A percentile compares a stretch with the other conserved stretches of the same genome.
These are phyloP conservation scores for Alternaria gansuensis DNA, from an alignment of 2,329 filamentous ascomycete species.

Conservation along the genomic window DNA sequence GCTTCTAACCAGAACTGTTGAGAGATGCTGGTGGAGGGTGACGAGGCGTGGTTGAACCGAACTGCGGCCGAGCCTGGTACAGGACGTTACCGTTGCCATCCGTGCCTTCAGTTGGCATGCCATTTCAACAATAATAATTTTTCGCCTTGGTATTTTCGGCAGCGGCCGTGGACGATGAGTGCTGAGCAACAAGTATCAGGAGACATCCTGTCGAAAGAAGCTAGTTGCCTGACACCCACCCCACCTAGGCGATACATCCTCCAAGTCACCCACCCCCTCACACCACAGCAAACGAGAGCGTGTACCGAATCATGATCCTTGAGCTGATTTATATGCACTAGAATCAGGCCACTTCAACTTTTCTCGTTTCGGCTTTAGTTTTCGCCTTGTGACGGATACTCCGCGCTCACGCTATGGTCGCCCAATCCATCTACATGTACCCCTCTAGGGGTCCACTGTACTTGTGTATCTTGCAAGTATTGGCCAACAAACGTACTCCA, in stretches of 20 bases:
- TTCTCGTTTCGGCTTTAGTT: conserved; percentile 16
- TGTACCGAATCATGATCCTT: conserved; percentile 18
- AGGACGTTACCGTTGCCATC: not conserved
- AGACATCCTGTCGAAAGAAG: conserved; percentile 31
- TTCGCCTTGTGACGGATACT: conserved; percentile 16
- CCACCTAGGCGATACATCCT: conserved; percentile 22
- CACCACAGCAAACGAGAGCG: conserved; percentile 30
- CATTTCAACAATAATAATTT: not conserved
- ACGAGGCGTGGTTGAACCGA: conserved; percentile 9
- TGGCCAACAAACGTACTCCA: conserved; percentile 20
- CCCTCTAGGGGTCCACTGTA: conserved; percentile 37
- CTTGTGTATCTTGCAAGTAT: conserved; percentile 17
- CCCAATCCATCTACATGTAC: conserved; percentile 27
- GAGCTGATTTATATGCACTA: conserved; percentile 26
- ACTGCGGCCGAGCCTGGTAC: conserved; percentile 5
- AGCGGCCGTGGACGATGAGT: conserved; percentile 15
- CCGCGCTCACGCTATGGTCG: conserved; percentile 28
- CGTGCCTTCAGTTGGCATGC: not conserved
- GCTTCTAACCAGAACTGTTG: conserved; percentile 24
- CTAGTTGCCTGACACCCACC: conserved; percentile 31
- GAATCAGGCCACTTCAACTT: conserved; percentile 29
- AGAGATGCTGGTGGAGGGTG: conserved; percentile 13
- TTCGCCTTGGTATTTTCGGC: not conserved
- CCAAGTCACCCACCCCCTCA: conserved; percentile 31
- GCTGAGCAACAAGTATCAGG: conserved; percentile 34